Percentiles rank a stretch among this genome's conserved stretches.
These are phyloP conservation scores for Lavandula angustifolia DNA, from an alignment of 257 asterid species.

Conservation along the genomic window DNA sequence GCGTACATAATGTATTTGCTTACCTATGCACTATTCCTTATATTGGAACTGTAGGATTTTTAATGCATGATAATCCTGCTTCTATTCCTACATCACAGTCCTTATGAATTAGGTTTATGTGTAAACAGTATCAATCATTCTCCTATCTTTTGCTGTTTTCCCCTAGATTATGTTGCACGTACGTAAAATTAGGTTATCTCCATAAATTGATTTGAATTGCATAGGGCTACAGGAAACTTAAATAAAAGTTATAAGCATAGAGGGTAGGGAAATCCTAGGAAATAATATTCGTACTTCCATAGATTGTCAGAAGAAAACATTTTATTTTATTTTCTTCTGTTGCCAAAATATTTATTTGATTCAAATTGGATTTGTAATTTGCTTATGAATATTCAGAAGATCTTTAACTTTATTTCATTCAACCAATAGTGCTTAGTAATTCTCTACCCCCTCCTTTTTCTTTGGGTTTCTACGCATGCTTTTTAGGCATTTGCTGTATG, in stretches of 20 bases:
- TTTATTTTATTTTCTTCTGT: slow-evolving; percentile 5
- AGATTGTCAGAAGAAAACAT: slow-evolving; percentile 4
- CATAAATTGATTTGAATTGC: neutral
- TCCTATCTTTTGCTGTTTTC: neutral
- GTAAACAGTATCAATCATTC: neutral
- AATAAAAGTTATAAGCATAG: slow-evolving; percentile 1
- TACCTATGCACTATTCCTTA: neutral
- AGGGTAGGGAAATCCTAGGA: neutral
- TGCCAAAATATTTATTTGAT: slow-evolving; percentile 1
- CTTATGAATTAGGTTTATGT: slow-evolving; percentile 8
- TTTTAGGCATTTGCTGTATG: slow-evolving; percentile 2
- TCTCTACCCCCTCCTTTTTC: neutral
- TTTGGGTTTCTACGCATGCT: neutral
- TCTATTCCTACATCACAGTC: neutral
- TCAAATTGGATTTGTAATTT: neutral
- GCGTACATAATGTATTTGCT: neutral
- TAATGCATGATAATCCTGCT: neutral
- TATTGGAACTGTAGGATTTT: slow-evolving; percentile 4
- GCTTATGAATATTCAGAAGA: neutral
- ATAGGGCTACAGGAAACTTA: slow-evolving; percentile 5
- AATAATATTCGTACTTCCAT: neutral
- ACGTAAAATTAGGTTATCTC: neutral
- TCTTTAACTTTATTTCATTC: neutral
- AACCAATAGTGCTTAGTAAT: neutral
- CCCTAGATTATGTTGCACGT: neutral